A percentile compares a stretch with the other conserved stretches of the same genome.
Evolutionary conservation across 345 rosid species (phyloP).

Genomic region (Ceriops decandra): DNA sequence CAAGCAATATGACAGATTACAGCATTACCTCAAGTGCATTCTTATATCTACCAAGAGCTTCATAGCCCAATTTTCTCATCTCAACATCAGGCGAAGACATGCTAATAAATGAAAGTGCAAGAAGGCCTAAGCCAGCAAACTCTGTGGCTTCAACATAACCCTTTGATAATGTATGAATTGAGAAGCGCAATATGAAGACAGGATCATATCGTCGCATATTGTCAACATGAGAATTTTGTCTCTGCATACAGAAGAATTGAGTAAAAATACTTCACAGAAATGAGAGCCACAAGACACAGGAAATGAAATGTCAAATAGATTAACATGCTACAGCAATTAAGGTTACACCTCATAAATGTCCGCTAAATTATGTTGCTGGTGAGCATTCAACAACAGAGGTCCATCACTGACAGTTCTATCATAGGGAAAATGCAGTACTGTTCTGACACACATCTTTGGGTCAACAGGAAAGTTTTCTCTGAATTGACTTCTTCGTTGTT

Average conservation of each 20-base stretch:
- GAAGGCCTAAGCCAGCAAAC: conserved; percentile 82
- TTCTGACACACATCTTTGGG: conserved; percentile 62
- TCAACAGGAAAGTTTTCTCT: conserved; percentile 81
- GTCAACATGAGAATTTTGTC: conserved; percentile 25
- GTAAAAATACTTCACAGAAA: not conserved
- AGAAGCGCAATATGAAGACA: conserved; percentile 66
- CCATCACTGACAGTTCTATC: conserved; percentile 37
- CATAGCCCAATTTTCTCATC: conserved; percentile 81
- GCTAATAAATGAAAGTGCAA: conserved; percentile 78
- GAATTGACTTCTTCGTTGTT: conserved; percentile 48
- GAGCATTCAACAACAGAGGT: not conserved
- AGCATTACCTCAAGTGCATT: conserved; percentile 62
- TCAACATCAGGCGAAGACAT: conserved; percentile 75
- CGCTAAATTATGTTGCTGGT: not conserved
- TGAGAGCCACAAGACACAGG: not conserved
- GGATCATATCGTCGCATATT: conserved; percentile 64
- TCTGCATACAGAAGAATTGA: conserved; percentile 24
- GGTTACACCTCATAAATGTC: conserved; percentile 13
- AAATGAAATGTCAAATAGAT: conserved; percentile 7
- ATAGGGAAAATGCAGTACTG: conserved; percentile 65
- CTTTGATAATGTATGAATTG: conserved; percentile 51
- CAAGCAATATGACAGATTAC: not conserved
- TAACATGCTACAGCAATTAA: not conserved
- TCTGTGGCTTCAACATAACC: conserved; percentile 76
- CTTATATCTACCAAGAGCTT: conserved; percentile 59